phyloP scores from a whole-genome alignment of 2,329 filamentous ascomycete species.

The Cercospora sp. region DNA sequence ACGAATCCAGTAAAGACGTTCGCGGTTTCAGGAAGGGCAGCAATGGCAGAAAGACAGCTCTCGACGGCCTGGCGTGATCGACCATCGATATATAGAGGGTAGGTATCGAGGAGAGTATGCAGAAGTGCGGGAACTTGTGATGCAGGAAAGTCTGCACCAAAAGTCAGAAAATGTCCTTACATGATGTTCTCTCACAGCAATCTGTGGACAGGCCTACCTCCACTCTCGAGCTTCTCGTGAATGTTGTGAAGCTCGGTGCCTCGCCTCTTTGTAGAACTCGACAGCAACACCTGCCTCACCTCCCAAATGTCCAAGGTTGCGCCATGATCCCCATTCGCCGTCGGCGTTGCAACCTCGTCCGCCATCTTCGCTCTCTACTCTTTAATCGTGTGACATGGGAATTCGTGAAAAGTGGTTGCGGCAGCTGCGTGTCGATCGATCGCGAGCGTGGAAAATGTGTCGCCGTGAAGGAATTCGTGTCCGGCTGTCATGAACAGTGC shows the following conservation, averaged over 20 bases:
- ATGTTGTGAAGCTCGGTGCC: conserved; percentile 47
- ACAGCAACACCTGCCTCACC: conserved; percentile 44
- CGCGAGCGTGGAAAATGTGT: background rate
- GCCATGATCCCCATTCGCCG: conserved; percentile 4
- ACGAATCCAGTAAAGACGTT: conserved; percentile 64
- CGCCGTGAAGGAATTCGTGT: background rate
- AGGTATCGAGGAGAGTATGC: conserved; percentile 78
- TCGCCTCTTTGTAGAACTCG: conserved; percentile 51
- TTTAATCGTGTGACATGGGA: conserved; percentile 4
- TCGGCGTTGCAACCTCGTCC: conserved; percentile 8
- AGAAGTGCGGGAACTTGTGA: conserved; percentile 45
- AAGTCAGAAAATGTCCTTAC: conserved; percentile 21
- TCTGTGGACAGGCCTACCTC: conserved; percentile 41
- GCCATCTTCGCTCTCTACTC: conserved; percentile 17
- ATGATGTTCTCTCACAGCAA: background rate
- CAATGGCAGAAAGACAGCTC: conserved; percentile 69
- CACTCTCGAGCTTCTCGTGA: conserved; percentile 45
- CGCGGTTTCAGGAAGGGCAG: conserved; percentile 59
- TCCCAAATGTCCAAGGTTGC: conserved; percentile 28
- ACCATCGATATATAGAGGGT: conserved; percentile 83
- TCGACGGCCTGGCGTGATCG: conserved; percentile 80
- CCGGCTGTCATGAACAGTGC: background rate
- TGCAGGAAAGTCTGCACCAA: conserved; percentile 21
- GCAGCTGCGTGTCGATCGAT: background rate
- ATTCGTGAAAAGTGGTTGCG: background rate